phyloP scores from a whole-genome alignment of 306 rosid genomes.

The Lupinus albus region DNA sequence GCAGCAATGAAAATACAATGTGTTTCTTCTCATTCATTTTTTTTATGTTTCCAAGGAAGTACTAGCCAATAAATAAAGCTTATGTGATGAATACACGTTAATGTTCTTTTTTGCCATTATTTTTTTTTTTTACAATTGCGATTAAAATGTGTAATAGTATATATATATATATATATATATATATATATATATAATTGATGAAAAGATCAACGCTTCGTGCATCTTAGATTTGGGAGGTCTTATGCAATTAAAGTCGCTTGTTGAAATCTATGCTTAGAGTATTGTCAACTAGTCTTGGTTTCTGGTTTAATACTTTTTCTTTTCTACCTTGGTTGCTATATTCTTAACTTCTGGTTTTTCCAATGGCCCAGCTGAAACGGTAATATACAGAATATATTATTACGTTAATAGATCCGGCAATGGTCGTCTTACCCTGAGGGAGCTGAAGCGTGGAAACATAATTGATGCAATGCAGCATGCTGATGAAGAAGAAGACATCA shows the following conservation, averaged over 20 bases:
- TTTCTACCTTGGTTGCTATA: slow-evolving; percentile 30
- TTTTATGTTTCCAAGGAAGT: neutral
- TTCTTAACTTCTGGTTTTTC: slow-evolving; percentile 46
- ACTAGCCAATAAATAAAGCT: neutral
- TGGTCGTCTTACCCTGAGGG: slow-evolving; percentile 85
- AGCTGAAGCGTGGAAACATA: slow-evolving; percentile 87
- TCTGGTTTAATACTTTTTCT: slow-evolving; percentile 21
- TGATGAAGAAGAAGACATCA: slow-evolving; percentile 96
- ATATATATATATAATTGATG: slow-evolving; percentile 11
- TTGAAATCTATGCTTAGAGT: slow-evolving; percentile 36
- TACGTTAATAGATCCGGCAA: slow-evolving; percentile 91
- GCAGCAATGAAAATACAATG: slow-evolving; percentile 18
- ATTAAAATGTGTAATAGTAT: slow-evolving; percentile 3
- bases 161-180: too few species aligned
- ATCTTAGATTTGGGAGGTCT: neutral
- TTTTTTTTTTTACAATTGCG: slow-evolving; percentile 7
- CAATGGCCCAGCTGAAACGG: slow-evolving; percentile 94
- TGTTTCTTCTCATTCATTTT: neutral
- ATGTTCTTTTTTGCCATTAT: neutral
- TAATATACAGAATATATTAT: slow-evolving; percentile 94
- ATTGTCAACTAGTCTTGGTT: slow-evolving; percentile 7
- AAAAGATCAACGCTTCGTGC: slow-evolving; percentile 11
- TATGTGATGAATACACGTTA: neutral
- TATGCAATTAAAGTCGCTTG: neutral
- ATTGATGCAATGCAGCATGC: slow-evolving; percentile 98